phyloP scores from a whole-genome alignment of 768 basidiomycete genomes.

The Pluteus cervinus region DNA sequence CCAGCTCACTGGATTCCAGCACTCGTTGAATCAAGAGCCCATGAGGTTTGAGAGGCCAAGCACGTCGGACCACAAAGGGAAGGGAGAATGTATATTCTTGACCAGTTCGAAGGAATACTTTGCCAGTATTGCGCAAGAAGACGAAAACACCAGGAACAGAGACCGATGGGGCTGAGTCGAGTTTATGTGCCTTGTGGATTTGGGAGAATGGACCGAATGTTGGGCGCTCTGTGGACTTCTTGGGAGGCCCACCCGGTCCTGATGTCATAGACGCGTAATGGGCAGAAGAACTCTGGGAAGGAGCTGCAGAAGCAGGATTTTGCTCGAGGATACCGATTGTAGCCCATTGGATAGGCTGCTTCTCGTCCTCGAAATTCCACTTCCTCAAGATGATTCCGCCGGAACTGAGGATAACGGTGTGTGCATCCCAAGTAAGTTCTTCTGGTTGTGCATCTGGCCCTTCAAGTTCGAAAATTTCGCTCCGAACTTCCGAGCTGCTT shows the following conservation, averaged over 20 bases:
- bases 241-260: constrained; percentile 12
- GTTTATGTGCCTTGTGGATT: constrained; percentile 32
- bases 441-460: constrained; percentile 47
- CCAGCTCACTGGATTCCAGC: constrained; percentile 58
- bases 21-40: constrained; percentile 77
- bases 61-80: constrained; percentile 74
- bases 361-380: constrained; percentile 71
- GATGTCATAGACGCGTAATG: constrained; percentile 20
- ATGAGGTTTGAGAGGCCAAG: constrained; percentile 74
- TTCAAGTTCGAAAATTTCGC: too few species aligned
- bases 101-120: constrained; percentile 66
- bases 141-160: constrained; percentile 64
- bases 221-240: constrained; percentile 24
- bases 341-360: constrained; percentile 71
- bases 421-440: constrained; percentile 66
- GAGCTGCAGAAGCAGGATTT: constrained; percentile 17
- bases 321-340: constrained; percentile 74
- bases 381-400: constrained; percentile 66
- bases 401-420: constrained; percentile 54
- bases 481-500: too few species aligned
- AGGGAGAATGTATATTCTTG: constrained; percentile 71
- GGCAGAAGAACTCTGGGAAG: constrained; percentile 21
- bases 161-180: constrained; percentile 26
- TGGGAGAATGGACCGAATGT: constrained; percentile 53
- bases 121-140: constrained; percentile 70